phyloP scores from a whole-genome alignment of 495 filamentous ascomycete genomes.

The Neurospora sp. region DNA sequence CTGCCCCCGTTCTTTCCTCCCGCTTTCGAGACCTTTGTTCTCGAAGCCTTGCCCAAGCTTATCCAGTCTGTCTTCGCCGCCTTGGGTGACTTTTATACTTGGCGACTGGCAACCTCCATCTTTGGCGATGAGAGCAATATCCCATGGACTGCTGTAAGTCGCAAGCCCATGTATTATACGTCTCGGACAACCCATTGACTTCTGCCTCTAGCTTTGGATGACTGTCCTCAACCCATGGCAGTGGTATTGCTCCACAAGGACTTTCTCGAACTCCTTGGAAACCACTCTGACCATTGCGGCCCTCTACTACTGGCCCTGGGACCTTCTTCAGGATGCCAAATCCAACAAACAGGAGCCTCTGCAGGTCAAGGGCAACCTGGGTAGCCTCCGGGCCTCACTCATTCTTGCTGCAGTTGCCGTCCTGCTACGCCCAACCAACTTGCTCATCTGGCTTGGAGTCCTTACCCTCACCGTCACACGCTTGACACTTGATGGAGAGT shows the following conservation, averaged over 20 bases:
- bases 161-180: background rate
- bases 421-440: conserved; percentile 82
- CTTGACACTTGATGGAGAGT: conserved; percentile 25
- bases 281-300: conserved; percentile 76
- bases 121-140: conserved; percentile 57
- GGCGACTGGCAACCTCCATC: conserved; percentile 64
- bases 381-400: conserved; percentile 58
- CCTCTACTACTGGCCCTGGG: conserved; percentile 82
- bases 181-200: conserved; percentile 1
- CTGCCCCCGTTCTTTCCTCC: conserved; percentile 28
- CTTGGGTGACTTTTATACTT: conserved; percentile 78
- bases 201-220: conserved; percentile 45
- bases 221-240: conserved; percentile 85
- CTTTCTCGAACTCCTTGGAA: conserved; percentile 89
- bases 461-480: conserved; percentile 34
- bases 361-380: conserved; percentile 17
- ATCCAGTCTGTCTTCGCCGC: conserved; percentile 72
- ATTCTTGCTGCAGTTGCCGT: conserved; percentile 72
- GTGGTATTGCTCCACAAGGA: conserved; percentile 89
- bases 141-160: conserved; percentile 59
- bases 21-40: conserved; percentile 46
- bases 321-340: conserved; percentile 30
- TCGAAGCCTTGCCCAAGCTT: conserved; percentile 64
- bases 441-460: conserved; percentile 68
- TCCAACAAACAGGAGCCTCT: conserved; percentile 12